Evolutionary conservation across 1,139 yeast genomes (phyloP).

Genomic region (Scheffersomyces insectosa): DNA sequence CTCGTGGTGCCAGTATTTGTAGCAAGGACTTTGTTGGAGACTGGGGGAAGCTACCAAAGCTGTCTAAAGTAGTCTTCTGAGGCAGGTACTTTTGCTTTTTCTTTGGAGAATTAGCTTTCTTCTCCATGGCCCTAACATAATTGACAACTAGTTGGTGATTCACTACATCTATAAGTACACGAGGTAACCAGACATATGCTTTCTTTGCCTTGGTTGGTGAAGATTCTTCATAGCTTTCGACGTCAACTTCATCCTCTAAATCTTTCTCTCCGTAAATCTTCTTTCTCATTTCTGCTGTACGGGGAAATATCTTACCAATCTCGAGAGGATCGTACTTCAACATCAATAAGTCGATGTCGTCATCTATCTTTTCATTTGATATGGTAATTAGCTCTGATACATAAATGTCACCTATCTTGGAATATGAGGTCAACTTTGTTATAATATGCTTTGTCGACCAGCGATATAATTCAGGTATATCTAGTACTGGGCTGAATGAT

Average conservation of each 20-base stretch:
- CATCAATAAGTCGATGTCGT: conserved; percentile 11
- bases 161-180: conserved; percentile 10
- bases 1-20: too few relatives aligned
- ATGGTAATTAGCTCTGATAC: conserved; percentile 2
- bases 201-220: conserved; percentile 1
- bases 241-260: conserved; percentile 1
- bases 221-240: conserved; percentile 3
- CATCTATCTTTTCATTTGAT: conserved; percentile 9
- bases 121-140: conserved; percentile 5
- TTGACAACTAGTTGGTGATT: conserved; percentile 8
- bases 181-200: conserved; percentile 13
- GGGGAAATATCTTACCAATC: conserved; percentile 5
- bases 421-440: conserved; percentile 7
- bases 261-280: conserved; percentile 1
- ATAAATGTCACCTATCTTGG: background rate
- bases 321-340: conserved; percentile 9
- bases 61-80: conserved; percentile 14
- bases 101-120: conserved; percentile 4
- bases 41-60: conserved; percentile 2
- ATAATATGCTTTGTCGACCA: conserved; percentile 12
- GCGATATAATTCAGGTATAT: conserved; percentile 8
- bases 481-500: background rate
- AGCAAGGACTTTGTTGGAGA: background rate
- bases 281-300: conserved; percentile 2
- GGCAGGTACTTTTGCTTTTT: conserved; percentile 5